Conservation (phyloP, 495 filamentous ascomycete species). For the Tuber brumale region DNA sequence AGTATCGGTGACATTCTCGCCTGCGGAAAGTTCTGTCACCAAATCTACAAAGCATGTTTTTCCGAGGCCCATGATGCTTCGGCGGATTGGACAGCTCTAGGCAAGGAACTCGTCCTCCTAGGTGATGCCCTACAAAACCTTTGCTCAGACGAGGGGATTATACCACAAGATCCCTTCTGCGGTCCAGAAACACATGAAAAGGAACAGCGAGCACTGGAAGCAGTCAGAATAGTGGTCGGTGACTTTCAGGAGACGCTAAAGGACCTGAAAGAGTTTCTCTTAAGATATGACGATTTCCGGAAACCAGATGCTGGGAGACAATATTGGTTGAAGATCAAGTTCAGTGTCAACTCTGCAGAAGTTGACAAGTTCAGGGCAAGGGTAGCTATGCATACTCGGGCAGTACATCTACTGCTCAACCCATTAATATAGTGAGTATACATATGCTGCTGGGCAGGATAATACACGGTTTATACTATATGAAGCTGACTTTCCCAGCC, state of each 20-base stretch:
- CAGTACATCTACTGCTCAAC: conserved; percentile 18
- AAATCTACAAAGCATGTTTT: conserved; percentile 25
- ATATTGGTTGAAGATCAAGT: conserved; percentile 24
- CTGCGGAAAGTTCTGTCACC: conserved; percentile 22
- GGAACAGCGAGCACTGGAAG: conserved; percentile 22
- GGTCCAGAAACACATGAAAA: conserved; percentile 5
- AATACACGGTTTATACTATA: neutral
- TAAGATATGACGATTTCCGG: conserved; percentile 18
- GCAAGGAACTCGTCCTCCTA: conserved; percentile 13
- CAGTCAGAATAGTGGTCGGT: conserved; percentile 19
- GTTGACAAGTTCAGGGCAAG: conserved; percentile 21
- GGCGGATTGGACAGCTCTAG: conserved; percentile 16
- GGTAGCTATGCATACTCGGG: conserved; percentile 25
- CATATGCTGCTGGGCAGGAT: neutral
- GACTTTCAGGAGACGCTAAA: conserved; percentile 22
- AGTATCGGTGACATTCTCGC: conserved; percentile 23
- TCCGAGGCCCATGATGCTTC: conserved; percentile 15
- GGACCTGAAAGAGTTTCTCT: conserved; percentile 12
- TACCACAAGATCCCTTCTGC: conserved; percentile 8
- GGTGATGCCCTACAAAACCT: conserved; percentile 17
- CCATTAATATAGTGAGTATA: conserved; percentile 21
- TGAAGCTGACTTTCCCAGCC: conserved; percentile 10
- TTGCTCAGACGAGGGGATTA: conserved; percentile 11
- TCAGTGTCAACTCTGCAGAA: conserved; percentile 14
- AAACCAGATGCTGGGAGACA: conserved; percentile 9